Base-by-base conservation (phyloP, 768 basidiomycete genomes). In the Cyclocybe cylindracea region DNA sequence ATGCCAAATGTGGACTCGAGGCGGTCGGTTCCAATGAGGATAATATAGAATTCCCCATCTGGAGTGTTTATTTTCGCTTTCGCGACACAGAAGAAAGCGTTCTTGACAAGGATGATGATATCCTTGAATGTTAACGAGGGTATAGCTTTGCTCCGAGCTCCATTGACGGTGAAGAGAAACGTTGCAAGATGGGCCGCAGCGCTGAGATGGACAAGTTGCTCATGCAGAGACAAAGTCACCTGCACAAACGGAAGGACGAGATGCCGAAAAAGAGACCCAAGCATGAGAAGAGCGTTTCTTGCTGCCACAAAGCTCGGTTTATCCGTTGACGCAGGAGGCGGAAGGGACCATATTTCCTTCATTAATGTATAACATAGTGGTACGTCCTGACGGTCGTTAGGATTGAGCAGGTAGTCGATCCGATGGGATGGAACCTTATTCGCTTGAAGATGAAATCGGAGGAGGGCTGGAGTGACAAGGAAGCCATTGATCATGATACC, bases 51-150 rank as follows among this genome's bases (percentile, higher is more conserved):
- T 19, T 45, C 9, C 1, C 54, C 53, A 34, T 62, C 49, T 0
- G 66, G 68, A 31, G 59, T 43, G 48, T 71, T 60, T 1, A 64
- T 50, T 41, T 73, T 70, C 9, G 60, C 49, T 46, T 74, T 76
- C 1, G 66, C 71, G 14, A 75, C 62, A 45, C 72, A 75, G 43
- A 73, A 73, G 41, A 53, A 72, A 0, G 51, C 61, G 48, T 74
- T 75, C 58, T 73, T 76, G 49, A 75, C 62, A 68, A 71, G 71
- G 4, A 69, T 51, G 61, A 65, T 62, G 38, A 73, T 54, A 50
- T 76, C 69, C 1, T 53, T 14, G 47, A 62, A 75, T 0, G 68
- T 60, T 5, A 58, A 56, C 1, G 50, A 58, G 0, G 66, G 63
- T 19, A 74, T 59, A 48, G 67, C 66, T 0, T 16, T 9, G 3